Conservation (phyloP, 495 filamentous ascomycete species). For the Penicillium soppii region DNA sequence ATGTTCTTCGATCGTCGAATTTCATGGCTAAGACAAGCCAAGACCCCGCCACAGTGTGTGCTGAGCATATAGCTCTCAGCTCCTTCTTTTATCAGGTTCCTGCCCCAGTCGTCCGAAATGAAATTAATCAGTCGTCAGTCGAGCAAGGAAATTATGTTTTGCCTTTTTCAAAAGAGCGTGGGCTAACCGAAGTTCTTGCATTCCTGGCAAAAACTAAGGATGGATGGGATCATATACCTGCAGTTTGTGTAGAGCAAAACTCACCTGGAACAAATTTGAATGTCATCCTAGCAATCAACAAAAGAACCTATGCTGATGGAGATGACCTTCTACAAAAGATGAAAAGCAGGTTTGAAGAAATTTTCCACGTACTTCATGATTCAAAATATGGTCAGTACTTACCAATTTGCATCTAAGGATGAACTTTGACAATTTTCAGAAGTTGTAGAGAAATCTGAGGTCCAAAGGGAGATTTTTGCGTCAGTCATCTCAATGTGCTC, state of each 20-base stretch:
- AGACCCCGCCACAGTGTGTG: neutral
- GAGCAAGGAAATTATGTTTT: slow-evolving; percentile 8
- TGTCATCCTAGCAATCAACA: slow-evolving; percentile 16
- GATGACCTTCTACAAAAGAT: slow-evolving; percentile 10
- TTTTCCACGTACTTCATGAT: slow-evolving; percentile 9
- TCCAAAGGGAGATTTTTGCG: neutral
- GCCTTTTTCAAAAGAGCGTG: slow-evolving; percentile 11
- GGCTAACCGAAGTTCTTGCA: slow-evolving; percentile 8
- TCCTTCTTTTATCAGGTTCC: slow-evolving; percentile 2
- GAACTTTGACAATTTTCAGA: neutral
- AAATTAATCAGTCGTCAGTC: neutral
- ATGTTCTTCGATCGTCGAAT: too few relatives aligned
- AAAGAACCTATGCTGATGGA: slow-evolving; percentile 14
- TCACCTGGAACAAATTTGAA: slow-evolving; percentile 1
- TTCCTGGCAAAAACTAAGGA: slow-evolving; percentile 19
- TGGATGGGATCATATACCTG: slow-evolving; percentile 14
- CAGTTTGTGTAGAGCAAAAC: slow-evolving; percentile 11
- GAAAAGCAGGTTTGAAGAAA: slow-evolving; percentile 9
- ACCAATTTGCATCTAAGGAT: neutral
- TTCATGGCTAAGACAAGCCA: too few relatives aligned
- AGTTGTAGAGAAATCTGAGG: neutral
- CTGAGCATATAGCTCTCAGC: slow-evolving; percentile 2
- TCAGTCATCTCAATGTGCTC: slow-evolving; percentile 11
- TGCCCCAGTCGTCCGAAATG: neutral
- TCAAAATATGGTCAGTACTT: slow-evolving; percentile 11